These are phyloP conservation scores for Fusarium verrucosum DNA, from an alignment of 2,329 filamentous ascomycete species.

Conservation along the genomic window DNA sequence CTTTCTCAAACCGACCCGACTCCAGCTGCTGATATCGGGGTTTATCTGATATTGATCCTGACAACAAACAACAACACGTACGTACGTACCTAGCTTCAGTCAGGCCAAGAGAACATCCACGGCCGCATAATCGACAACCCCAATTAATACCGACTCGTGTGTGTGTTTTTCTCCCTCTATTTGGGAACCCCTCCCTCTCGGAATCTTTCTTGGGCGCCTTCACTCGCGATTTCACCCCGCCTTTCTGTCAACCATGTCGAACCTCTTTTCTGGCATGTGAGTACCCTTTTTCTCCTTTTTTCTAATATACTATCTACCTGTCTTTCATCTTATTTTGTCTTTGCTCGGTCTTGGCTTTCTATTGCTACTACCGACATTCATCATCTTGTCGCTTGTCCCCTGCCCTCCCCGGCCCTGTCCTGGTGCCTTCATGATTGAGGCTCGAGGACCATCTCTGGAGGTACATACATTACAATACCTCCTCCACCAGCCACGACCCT, in stretches of 20 bases:
- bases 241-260: constrained; percentile 60
- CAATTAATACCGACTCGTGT: neutral
- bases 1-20: constrained; percentile 41
- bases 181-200: constrained; percentile 24
- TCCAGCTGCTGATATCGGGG: constrained; percentile 29
- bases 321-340: neutral
- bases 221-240: constrained; percentile 41
- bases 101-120: neutral
- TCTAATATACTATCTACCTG: no score
- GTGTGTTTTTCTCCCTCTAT: neutral
- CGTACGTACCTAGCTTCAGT: constrained; percentile 3
- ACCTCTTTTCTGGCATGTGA: constrained; percentile 71
- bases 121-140: neutral
- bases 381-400: neutral
- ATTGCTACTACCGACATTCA: neutral
- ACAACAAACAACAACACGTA: no score
- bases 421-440: neutral
- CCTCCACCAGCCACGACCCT: constrained; percentile 5
- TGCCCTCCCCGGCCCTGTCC: neutral
- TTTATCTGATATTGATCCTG: constrained; percentile 32
- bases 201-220: constrained; percentile 35
- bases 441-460: neutral
- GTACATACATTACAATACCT: neutral
- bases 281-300: constrained; percentile 47
- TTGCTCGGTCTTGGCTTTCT: neutral